Conservation (phyloP, 371 early-diverging fungal species). For the Conidiobolus coronatus region DNA sequence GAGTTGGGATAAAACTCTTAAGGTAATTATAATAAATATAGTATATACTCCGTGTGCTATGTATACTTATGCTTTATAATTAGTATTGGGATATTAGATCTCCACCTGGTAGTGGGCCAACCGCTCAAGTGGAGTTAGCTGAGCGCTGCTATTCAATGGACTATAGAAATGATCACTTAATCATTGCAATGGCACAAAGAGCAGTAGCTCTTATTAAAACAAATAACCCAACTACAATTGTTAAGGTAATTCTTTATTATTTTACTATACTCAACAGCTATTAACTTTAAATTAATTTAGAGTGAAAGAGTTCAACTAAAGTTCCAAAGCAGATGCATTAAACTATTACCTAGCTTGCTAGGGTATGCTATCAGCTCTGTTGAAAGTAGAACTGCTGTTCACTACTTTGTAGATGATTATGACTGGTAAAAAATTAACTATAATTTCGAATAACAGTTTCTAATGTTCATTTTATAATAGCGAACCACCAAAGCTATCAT, state of each 20-base stretch:
- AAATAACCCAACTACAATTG: slow-evolving; percentile 37
- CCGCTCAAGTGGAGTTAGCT: slow-evolving; percentile 32
- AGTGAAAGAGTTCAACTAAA: slow-evolving; percentile 10
- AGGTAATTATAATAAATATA: slow-evolving; percentile 12
- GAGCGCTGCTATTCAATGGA: slow-evolving; percentile 75
- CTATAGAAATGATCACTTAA: slow-evolving; percentile 32
- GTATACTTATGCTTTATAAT: neutral
- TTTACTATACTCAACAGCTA: too few relatives aligned
- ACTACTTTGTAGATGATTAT: slow-evolving; percentile 20
- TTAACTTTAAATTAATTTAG: neutral
- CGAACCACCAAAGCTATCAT: too few relatives aligned
- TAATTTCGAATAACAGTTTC: too few relatives aligned
- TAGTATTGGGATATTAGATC: slow-evolving; percentile 66
- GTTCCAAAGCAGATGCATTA: slow-evolving; percentile 37
- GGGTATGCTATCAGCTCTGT: slow-evolving; percentile 80
- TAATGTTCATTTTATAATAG: too few relatives aligned
- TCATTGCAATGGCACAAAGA: slow-evolving; percentile 56
- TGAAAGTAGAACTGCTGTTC: slow-evolving; percentile 83
- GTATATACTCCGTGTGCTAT: slow-evolving; percentile 4
- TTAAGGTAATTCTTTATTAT: slow-evolving; percentile 14
- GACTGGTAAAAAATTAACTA: too few relatives aligned
- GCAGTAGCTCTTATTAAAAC: slow-evolving; percentile 44
- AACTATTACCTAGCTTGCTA: slow-evolving; percentile 38
- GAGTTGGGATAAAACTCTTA: slow-evolving; percentile 85
- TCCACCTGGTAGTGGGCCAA: slow-evolving; percentile 17